phyloP scores from a whole-genome alignment of 768 basidiomycete species.

The Suillus lakei region DNA sequence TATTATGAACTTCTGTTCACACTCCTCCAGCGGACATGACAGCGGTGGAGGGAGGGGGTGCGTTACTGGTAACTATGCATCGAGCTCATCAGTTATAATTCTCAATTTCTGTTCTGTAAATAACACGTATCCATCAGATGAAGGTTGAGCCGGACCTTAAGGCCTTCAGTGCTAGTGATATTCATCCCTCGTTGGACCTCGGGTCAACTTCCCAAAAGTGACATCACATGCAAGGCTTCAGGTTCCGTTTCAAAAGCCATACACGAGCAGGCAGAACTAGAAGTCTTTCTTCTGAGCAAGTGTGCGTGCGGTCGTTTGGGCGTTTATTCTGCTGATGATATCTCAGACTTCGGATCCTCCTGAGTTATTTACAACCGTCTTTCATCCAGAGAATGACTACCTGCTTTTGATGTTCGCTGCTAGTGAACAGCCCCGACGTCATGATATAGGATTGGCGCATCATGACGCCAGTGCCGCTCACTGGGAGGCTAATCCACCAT shows the following conservation, averaged over 20 bases:
- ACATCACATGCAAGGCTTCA: slow-evolving; percentile 26
- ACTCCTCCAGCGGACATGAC: slow-evolving; percentile 61
- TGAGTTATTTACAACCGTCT: slow-evolving; percentile 71
- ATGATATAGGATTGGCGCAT: not conserved
- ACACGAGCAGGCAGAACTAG: slow-evolving; percentile 63
- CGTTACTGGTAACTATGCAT: slow-evolving; percentile 59
- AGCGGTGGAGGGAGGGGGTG: slow-evolving; percentile 83
- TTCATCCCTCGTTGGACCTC: slow-evolving; percentile 78
- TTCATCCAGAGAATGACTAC: slow-evolving; percentile 79
- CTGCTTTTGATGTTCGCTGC: slow-evolving; percentile 81
- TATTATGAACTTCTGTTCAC: slow-evolving; percentile 6
- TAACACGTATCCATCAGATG: slow-evolving; percentile 94
- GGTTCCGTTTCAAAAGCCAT: slow-evolving; percentile 25
- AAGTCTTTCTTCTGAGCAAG: slow-evolving; percentile 70
- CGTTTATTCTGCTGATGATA: slow-evolving; percentile 8
- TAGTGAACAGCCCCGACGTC: not conserved
- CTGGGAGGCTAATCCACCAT: not conserved
- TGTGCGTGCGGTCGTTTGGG: slow-evolving; percentile 27
- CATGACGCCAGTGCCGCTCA: not conserved
- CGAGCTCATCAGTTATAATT: not conserved
- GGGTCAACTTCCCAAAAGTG: slow-evolving; percentile 55
- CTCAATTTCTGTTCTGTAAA: slow-evolving; percentile 47
- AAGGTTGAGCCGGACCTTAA: slow-evolving; percentile 86
- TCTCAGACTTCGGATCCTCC: slow-evolving; percentile 68
- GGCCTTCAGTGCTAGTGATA: slow-evolving; percentile 50